phyloP scores from a whole-genome alignment of 2,329 filamentous ascomycete species.

The Drechslerella stenobrocha region DNA sequence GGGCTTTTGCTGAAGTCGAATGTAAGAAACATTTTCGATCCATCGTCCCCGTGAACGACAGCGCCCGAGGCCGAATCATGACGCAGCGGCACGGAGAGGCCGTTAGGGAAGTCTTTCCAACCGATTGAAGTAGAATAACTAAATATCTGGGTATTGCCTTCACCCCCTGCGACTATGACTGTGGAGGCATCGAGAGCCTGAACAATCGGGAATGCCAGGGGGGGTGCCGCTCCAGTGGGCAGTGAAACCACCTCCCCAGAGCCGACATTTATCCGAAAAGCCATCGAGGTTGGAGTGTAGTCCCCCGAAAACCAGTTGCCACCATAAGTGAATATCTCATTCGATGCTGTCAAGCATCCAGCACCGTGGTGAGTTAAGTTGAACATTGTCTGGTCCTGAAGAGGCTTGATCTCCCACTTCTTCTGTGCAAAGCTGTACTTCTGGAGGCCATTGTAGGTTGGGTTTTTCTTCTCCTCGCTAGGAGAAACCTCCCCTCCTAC shows the following conservation, averaged over 20 bases:
- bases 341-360: slow-evolving; percentile 50
- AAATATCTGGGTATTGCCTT: slow-evolving; percentile 50
- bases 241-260: slow-evolving; percentile 49
- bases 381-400: slow-evolving; percentile 50
- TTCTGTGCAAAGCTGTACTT: slow-evolving; percentile 50
- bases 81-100: slow-evolving; percentile 20
- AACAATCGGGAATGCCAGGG: slow-evolving; percentile 51
- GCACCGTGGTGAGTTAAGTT: slow-evolving; percentile 53
- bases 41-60: slow-evolving; percentile 52
- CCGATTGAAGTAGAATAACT: slow-evolving; percentile 48
- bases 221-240: slow-evolving; percentile 47
- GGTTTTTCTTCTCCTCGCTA: slow-evolving; percentile 47
- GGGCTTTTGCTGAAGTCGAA: slow-evolving; percentile 51
- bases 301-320: slow-evolving; percentile 52
- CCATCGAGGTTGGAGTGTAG: slow-evolving; percentile 51
- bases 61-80: slow-evolving; percentile 26
- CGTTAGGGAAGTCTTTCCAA: slow-evolving; percentile 48
- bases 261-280: slow-evolving; percentile 51
- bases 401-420: slow-evolving; percentile 50
- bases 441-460: slow-evolving; percentile 51
- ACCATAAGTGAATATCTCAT: slow-evolving; percentile 52
- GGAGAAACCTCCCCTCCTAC: slow-evolving; percentile 50
- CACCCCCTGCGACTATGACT: slow-evolving; percentile 51
- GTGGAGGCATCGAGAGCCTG: slow-evolving; percentile 42
- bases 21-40: slow-evolving; percentile 51